Evolutionary conservation across 495 filamentous ascomycete species (phyloP).

Genomic region (Achaetomiella virescens): DNA sequence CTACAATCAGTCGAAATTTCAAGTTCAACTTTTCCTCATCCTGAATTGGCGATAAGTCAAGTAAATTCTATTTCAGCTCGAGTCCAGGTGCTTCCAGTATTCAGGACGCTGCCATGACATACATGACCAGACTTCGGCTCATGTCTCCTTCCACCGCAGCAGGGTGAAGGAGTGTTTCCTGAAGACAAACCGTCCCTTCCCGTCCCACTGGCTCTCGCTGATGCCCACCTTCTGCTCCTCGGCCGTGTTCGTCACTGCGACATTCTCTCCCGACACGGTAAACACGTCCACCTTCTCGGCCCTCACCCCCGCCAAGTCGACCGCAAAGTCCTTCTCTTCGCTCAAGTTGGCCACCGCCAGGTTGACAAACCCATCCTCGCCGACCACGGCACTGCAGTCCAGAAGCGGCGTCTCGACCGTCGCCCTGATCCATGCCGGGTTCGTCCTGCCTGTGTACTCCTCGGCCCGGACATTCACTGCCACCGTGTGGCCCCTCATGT

Average conservation of each 20-base stretch:
- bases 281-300: constrained; percentile 45
- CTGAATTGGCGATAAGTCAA: too few species aligned
- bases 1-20: too few species aligned
- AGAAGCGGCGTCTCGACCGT: constrained; percentile 61
- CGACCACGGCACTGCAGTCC: constrained; percentile 61
- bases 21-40: too few species aligned
- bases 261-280: constrained; percentile 51
- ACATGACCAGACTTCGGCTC: too few species aligned
- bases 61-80: too few species aligned
- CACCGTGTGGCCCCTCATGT: constrained; percentile 67
- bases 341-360: constrained; percentile 66
- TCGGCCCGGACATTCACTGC: constrained; percentile 52
- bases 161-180: constrained; percentile 60
- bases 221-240: constrained; percentile 55
- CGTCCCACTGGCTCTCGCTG: constrained; percentile 56
- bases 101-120: too few species aligned
- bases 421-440: constrained; percentile 57
- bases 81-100: too few species aligned
- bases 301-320: constrained; percentile 48
- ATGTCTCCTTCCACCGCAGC: constrained; percentile 46
- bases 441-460: constrained; percentile 57
- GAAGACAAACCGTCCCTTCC: constrained; percentile 53
- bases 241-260: constrained; percentile 54
- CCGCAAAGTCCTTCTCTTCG: constrained; percentile 51
- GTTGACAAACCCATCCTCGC: constrained; percentile 55